phyloP scores from a whole-genome alignment of 2,329 filamentous ascomycete species.

The Thielaviopsis cerberus region DNA sequence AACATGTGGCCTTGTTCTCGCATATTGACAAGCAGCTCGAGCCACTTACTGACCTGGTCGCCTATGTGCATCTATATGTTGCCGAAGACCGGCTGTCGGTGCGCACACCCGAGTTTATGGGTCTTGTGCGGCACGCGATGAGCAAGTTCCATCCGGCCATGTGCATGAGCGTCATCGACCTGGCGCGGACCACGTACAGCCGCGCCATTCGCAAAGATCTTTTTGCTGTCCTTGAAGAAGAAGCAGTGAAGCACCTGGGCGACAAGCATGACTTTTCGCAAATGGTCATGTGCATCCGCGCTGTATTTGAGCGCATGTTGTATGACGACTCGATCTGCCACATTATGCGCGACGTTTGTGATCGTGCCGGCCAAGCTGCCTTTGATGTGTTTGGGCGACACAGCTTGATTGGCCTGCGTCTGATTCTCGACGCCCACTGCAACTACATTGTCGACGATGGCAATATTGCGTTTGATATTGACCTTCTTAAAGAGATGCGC shows the following conservation, averaged over 20 bases:
- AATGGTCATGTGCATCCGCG: background rate
- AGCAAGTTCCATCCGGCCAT: background rate
- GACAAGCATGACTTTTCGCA: background rate
- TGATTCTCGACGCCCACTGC: background rate
- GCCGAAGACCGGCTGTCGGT: background rate
- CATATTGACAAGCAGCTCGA: background rate
- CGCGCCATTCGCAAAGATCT: background rate
- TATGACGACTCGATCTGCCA: background rate
- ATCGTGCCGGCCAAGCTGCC: background rate
- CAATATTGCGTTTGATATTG: background rate
- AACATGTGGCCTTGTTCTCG: background rate
- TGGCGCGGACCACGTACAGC: background rate
- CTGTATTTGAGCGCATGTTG: background rate
- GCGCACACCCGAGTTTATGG: background rate
- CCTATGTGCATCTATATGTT: background rate
- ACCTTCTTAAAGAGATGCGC: background rate
- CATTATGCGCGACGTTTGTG: background rate
- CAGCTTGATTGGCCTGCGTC: background rate
- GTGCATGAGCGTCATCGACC: background rate
- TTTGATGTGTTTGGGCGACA: background rate
- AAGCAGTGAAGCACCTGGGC: background rate
- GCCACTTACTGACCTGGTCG: background rate
- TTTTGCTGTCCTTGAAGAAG: background rate
- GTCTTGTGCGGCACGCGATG: background rate
- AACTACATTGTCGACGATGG: background rate